Evolutionary conservation across 768 basidiomycete species (phyloP).

Genomic region (Mrakia gelida): DNA sequence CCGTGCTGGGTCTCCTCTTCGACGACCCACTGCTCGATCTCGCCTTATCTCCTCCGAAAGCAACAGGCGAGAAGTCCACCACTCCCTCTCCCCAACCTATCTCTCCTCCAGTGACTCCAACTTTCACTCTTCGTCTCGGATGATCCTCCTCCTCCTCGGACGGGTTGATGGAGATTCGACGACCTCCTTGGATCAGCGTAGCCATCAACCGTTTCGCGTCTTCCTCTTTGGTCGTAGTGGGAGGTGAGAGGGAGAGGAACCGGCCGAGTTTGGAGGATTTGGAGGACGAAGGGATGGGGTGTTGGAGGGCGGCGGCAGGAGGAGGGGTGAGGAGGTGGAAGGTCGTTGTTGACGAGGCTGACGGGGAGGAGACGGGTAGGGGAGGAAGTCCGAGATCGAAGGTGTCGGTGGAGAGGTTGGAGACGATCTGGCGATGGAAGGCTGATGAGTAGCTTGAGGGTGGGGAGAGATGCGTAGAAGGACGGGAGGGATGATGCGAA

Average conservation of each 20-base stretch:
- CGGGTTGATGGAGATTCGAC: constrained; percentile 4
- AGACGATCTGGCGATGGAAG: not conserved
- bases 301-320: not conserved
- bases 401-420: not conserved
- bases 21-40: not conserved
- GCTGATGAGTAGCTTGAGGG: not conserved
- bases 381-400: not conserved
- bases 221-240: not conserved
- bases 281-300: not conserved
- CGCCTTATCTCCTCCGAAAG: not conserved
- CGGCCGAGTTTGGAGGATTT: not conserved
- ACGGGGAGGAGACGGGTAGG: not conserved
- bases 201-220: not conserved
- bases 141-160: not conserved
- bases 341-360: not conserved
- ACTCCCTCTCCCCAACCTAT: not conserved
- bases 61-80: not conserved
- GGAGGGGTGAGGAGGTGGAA: not conserved
- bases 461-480: not conserved
- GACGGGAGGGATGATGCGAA: not conserved
- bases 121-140: not conserved
- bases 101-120: not conserved
- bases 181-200: not conserved
- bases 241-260: constrained; percentile 5
- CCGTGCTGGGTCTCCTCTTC: constrained; percentile 8